Conservation (phyloP, 371 early-diverging fungal species). For the Rhizomucor pusillus region DNA sequence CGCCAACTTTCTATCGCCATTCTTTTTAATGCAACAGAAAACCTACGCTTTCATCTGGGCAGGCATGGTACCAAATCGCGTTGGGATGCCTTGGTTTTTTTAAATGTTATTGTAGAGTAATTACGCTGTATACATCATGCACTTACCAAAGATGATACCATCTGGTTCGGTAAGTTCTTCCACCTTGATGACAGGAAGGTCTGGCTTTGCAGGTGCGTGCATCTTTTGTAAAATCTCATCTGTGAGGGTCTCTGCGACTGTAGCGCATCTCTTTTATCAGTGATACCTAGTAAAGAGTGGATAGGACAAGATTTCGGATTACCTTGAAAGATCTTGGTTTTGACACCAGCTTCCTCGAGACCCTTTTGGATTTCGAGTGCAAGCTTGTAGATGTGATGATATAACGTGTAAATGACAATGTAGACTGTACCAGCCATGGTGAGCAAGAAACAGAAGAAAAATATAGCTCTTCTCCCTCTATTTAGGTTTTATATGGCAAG, state of each 20-base stretch:
- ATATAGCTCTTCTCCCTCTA: not conserved
- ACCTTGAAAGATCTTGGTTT: constrained; percentile 67
- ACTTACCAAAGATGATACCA: constrained; percentile 79
- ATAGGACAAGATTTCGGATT: not conserved
- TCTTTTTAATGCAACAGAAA: not conserved
- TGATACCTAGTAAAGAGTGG: not conserved
- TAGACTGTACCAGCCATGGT: constrained; percentile 42
- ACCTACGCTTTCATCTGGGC: constrained; percentile 72
- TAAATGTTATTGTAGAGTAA: not conserved
- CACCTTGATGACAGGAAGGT: constrained; percentile 62
- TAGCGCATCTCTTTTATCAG: not conserved
- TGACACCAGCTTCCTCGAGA: constrained; percentile 52
- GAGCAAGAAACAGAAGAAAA: constrained; percentile 3
- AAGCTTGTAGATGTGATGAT: constrained; percentile 73
- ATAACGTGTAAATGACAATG: constrained; percentile 69
- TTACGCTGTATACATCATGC: constrained; percentile 38
- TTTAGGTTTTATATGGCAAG: not conserved
- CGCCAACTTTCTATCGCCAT: not conserved
- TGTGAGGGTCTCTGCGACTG: constrained; percentile 58
- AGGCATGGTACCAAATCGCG: constrained; percentile 57
- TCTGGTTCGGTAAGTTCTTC: constrained; percentile 68
- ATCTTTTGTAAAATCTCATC: constrained; percentile 68
- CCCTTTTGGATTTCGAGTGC: constrained; percentile 69
- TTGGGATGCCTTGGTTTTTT: not conserved
- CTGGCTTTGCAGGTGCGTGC: constrained; percentile 63